Base-by-base conservation (phyloP, 179 eudicot genomes). In the Carnegiea gigantea region DNA sequence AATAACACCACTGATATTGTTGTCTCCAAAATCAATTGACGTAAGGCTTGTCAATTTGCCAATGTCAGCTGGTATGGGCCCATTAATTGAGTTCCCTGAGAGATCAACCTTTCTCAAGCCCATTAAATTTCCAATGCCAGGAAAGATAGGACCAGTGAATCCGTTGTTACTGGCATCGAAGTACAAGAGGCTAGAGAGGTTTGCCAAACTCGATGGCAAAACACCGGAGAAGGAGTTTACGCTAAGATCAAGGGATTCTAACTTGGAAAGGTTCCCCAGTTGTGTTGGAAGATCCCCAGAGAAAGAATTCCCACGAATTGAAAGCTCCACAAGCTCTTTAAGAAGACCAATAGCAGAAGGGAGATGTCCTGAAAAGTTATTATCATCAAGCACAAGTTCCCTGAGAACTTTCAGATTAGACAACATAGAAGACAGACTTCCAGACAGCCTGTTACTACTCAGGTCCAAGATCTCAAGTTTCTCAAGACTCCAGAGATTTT, bases 291-390 rank as follows among this genome's bases (percentile, higher is more conserved):
- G 90, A 83, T 85, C 81, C 12, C 97, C 98, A 51, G 85, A 86
- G 82, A 95, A 90, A 12, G 86, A 87, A 81, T 92, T 95, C 36
- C 76, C 87, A 72, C 72, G 86, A 57, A 92, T 75, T 0, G 99
- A 95, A 68, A 95, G 89, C 85, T 95, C 99, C 12, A 71, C 68
- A 38, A 95, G 92, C 51, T 89, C 86, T 60, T 62, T 78, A 18
- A 95, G 90, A 65, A 86, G 84, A 62, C 98, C 95, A 84, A 95
- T 87, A 59, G 90, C 82, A 48, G 95, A 76, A 53, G 99, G 98
- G 82, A 95, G 79, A 75, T 51, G 82, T 43, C 98, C 99, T 14
- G 94, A 89, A 73, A 95, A 88, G 51, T 78, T 83, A 83, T 92
- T 95, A 57, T 80, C 86, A 84, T 95, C 99, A 76, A 95, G 94